Percentiles rank a stretch among this genome's conserved stretches.
These are phyloP conservation scores for Chamaecyparis obtusa DNA, from an alignment of 75 land plant genomes.

Conservation along the genomic window DNA sequence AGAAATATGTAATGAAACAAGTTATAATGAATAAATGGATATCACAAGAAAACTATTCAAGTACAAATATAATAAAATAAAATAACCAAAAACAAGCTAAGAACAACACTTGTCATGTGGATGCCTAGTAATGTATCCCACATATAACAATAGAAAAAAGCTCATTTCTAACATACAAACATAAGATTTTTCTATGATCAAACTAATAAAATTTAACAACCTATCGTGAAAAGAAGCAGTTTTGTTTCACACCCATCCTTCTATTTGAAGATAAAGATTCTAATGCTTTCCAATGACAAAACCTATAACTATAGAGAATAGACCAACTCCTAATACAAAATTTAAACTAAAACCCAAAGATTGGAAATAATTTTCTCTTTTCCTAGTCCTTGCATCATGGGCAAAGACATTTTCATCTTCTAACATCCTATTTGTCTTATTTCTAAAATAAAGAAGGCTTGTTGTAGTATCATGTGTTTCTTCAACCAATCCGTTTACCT, in stretches of 20 bases:
- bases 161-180: neutral
- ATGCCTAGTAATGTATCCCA: neutral
- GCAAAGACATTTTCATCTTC: neutral
- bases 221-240: neutral
- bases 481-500: neutral
- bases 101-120: neutral
- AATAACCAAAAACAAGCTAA: neutral
- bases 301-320: neutral
- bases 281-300: neutral
- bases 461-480: neutral
- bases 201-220: neutral
- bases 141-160: neutral
- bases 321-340: neutral
- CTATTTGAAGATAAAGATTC: neutral
- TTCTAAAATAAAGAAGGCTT: neutral
- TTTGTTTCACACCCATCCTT: neutral
- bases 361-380: neutral
- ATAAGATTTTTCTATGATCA: neutral
- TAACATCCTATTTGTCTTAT: neutral
- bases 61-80: neutral
- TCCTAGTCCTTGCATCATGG: neutral
- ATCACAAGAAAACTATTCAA: neutral
- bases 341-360: neutral
- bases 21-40: neutral
- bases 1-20: neutral